A percentile compares a stretch with the other conserved stretches of the same genome.
phyloP scores from a whole-genome alignment of 1,284 basidiomycete genomes.

The Ustilago crameri region DNA sequence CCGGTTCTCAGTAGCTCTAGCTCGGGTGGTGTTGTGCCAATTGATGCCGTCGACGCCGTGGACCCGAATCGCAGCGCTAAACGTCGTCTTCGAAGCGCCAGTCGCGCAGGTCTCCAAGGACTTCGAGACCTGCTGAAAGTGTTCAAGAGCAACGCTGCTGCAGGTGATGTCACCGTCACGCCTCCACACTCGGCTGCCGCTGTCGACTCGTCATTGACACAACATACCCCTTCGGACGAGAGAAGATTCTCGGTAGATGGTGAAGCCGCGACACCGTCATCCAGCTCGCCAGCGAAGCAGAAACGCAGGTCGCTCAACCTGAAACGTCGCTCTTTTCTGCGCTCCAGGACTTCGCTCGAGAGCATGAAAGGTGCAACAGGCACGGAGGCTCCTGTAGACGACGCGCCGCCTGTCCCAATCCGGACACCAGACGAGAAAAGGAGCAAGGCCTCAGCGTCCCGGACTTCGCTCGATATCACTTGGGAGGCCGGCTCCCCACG shows the following conservation, averaged over 20 bases:
- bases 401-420: slow-evolving; percentile 17
- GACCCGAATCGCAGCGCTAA: slow-evolving; percentile 47
- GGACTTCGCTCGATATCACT: slow-evolving; percentile 21
- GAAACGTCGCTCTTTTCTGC: slow-evolving; percentile 40
- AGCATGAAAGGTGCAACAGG: slow-evolving; percentile 9
- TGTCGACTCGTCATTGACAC: not conserved
- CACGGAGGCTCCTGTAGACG: not conserved
- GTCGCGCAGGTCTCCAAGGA: slow-evolving; percentile 52
- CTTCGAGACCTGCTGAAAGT: slow-evolving; percentile 46
- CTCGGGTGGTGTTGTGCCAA: slow-evolving; percentile 3
- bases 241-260: slow-evolving; percentile 16
- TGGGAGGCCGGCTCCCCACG: slow-evolving; percentile 7
- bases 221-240: slow-evolving; percentile 1
- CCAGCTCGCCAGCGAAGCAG: slow-evolving; percentile 12
- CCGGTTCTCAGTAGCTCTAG: slow-evolving; percentile 6
- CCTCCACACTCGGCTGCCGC: not conserved
- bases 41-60: slow-evolving; percentile 17
- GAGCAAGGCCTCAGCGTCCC: slow-evolving; percentile 10
- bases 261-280: slow-evolving; percentile 4
- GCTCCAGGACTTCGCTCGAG: slow-evolving; percentile 34
- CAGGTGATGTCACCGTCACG: slow-evolving; percentile 1
- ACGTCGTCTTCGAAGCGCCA: slow-evolving; percentile 51
- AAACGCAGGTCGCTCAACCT: slow-evolving; percentile 41
- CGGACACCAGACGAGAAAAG: not conserved
- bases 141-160: slow-evolving; percentile 23